phyloP scores from a whole-genome alignment of 2,329 filamentous ascomycete genomes.

The Fusarium redolens region DNA sequence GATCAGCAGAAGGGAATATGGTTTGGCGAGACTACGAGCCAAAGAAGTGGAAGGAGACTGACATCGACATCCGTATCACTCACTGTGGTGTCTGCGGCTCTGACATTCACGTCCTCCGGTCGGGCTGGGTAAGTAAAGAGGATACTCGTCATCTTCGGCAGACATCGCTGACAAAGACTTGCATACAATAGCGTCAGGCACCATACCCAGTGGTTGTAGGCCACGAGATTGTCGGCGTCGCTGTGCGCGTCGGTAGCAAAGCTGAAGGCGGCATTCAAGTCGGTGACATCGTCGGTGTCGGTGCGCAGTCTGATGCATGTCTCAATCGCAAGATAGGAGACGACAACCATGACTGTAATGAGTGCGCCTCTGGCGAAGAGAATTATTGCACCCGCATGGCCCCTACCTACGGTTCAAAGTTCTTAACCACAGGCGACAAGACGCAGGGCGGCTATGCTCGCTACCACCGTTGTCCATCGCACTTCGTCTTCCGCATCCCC shows the following conservation, averaged over 20 bases:
- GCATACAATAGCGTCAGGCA: rapidly evolving
- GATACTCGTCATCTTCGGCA: not conserved
- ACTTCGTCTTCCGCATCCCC: constrained; percentile 74
- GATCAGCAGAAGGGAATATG: constrained; percentile 59
- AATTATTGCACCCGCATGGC: constrained; percentile 73
- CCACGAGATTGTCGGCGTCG: constrained; percentile 73
- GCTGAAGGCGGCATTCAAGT: constrained; percentile 62
- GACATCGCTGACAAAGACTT: constrained; percentile 19
- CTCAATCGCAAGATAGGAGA: constrained; percentile 47
- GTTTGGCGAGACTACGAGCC: constrained; percentile 67
- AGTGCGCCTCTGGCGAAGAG: constrained; percentile 73
- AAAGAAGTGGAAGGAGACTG: constrained; percentile 73
- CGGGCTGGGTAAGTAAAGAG: constrained; percentile 57
- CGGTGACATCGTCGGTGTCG: constrained; percentile 75
- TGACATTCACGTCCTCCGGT: constrained; percentile 68
- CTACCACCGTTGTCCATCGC: constrained; percentile 39
- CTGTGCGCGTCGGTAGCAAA: constrained; percentile 63
- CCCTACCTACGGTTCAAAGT: constrained; percentile 69
- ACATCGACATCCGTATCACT: constrained; percentile 73
- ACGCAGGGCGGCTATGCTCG: constrained; percentile 64
- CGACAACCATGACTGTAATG: constrained; percentile 9
- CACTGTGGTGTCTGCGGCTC: constrained; percentile 75
- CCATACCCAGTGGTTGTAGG: constrained; percentile 64
- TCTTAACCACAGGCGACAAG: constrained; percentile 69
- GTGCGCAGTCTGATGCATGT: constrained; percentile 74